Conservation (phyloP, 2,329 filamentous ascomycete genomes). For the Arachnomyces sp. region DNA sequence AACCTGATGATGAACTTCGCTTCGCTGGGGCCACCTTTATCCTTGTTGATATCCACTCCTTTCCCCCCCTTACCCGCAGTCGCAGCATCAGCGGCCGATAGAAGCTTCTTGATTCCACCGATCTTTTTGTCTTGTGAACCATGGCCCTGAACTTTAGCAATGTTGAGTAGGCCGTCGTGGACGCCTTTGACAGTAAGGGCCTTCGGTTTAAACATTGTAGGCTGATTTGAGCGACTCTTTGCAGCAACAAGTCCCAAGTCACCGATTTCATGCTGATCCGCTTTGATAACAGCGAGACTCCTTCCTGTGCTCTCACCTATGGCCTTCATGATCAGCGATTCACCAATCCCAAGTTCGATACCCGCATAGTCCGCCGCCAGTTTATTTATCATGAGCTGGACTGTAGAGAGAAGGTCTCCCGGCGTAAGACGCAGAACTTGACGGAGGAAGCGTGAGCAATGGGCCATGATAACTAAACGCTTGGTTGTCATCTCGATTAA, state of each 20-base stretch:
- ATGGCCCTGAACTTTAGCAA: slow-evolving; percentile 78
- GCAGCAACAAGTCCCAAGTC: slow-evolving; percentile 90
- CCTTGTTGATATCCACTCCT: slow-evolving; percentile 71
- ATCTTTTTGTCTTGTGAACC: slow-evolving; percentile 88
- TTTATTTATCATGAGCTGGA: slow-evolving; percentile 96
- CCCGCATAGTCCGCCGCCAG: slow-evolving; percentile 93
- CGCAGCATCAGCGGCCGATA: slow-evolving; percentile 79
- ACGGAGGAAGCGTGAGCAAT: slow-evolving; percentile 82
- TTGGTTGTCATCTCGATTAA: slow-evolving; percentile 93
- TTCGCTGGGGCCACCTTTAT: slow-evolving; percentile 90
- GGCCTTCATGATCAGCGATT: slow-evolving; percentile 97
- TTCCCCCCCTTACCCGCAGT: slow-evolving; percentile 57
- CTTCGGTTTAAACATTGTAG: slow-evolving; percentile 98
- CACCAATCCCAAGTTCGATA: slow-evolving; percentile 95
- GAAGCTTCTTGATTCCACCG: slow-evolving; percentile 86
- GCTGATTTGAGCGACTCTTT: slow-evolving; percentile 89
- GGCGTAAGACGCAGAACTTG: slow-evolving; percentile 92
- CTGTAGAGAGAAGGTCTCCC: slow-evolving; percentile 74
- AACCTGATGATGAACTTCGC: slow-evolving; percentile 91
- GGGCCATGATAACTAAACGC: slow-evolving; percentile 74
- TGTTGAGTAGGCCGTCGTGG: slow-evolving; percentile 76
- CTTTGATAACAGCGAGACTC: slow-evolving; percentile 80
- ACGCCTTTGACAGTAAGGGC: slow-evolving; percentile 78
- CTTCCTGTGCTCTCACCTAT: slow-evolving; percentile 91
- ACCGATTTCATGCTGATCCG: slow-evolving; percentile 91